Conservation (phyloP, 805 yeast genomes). For the Barnettozyma salicaria region DNA sequence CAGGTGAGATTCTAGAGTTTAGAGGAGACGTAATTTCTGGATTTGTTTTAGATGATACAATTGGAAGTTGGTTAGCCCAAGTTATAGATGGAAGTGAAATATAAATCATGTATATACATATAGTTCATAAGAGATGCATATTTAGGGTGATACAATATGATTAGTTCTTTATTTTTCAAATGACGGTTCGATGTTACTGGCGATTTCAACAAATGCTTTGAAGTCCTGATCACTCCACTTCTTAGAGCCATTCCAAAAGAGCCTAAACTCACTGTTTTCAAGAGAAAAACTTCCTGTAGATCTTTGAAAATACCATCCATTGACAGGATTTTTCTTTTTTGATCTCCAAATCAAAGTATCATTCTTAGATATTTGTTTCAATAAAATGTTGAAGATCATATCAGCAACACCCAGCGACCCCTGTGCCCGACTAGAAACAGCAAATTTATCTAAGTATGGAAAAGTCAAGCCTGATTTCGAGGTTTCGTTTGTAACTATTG, state of each 20-base stretch:
- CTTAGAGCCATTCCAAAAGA: constrained; percentile 39
- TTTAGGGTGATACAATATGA: too few species aligned
- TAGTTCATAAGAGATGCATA: not conserved
- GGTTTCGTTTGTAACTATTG: constrained; percentile 80
- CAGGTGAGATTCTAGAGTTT: constrained; percentile 30
- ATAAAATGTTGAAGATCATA: constrained; percentile 77
- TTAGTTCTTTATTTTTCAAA: constrained; percentile 23
- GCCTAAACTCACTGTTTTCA: constrained; percentile 33
- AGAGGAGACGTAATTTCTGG: constrained; percentile 41
- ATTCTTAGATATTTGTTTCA: constrained; percentile 49
- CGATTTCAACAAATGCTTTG: constrained; percentile 45
- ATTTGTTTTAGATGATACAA: constrained; percentile 35
- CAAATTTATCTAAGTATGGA: constrained; percentile 90
- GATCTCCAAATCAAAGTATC: constrained; percentile 86
- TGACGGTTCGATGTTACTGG: constrained; percentile 55
- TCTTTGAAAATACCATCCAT: constrained; percentile 96
- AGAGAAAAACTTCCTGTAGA: constrained; percentile 62
- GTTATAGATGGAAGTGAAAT: constrained; percentile 38
- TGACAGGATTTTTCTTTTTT: constrained; percentile 78
- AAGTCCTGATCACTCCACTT: constrained; percentile 31
- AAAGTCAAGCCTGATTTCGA: constrained; percentile 31
- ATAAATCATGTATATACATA: constrained; percentile 2
- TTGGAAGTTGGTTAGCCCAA: constrained; percentile 42
- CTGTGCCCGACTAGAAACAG: constrained; percentile 75
- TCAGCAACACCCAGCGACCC: constrained; percentile 95